Conservation (phyloP, 306 rosid species). For the Erythrophleum fordii region DNA sequence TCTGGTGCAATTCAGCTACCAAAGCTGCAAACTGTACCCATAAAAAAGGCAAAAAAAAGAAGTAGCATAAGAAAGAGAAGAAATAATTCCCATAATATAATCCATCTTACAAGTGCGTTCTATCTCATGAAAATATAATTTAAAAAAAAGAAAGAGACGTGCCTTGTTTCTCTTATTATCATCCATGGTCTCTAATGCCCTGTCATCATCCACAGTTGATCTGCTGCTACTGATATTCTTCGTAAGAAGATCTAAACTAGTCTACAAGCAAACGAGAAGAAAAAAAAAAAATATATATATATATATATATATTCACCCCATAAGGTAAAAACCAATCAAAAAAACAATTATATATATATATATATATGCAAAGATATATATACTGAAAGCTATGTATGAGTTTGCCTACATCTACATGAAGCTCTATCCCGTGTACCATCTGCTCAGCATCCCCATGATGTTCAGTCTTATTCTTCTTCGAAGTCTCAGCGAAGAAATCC, state of each 20-base stretch:
- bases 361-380: no score
- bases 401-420: conserved; percentile 47
- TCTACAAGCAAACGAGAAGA: conserved; percentile 35
- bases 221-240: conserved; percentile 44
- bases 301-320: not conserved
- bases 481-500: conserved; percentile 53
- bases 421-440: conserved; percentile 32
- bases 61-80: no score
- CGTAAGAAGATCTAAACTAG: conserved; percentile 56
- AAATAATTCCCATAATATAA: not conserved
- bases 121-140: not conserved
- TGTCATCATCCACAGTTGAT: conserved; percentile 45
- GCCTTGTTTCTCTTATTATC: conserved; percentile 41
- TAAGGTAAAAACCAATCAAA: not conserved
- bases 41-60: no score
- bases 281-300: not conserved
- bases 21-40: conserved; percentile 44
- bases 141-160: not conserved
- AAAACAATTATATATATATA: not conserved
- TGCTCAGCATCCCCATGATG: conserved; percentile 5
- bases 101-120: not conserved
- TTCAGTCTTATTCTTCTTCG: not conserved
- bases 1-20: conserved; percentile 45
- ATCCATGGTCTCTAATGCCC: conserved; percentile 24
- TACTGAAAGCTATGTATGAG: not conserved